Conservation (phyloP, 768 basidiomycete genomes). For the Tylopilus plumbeoviolaceoides region DNA sequence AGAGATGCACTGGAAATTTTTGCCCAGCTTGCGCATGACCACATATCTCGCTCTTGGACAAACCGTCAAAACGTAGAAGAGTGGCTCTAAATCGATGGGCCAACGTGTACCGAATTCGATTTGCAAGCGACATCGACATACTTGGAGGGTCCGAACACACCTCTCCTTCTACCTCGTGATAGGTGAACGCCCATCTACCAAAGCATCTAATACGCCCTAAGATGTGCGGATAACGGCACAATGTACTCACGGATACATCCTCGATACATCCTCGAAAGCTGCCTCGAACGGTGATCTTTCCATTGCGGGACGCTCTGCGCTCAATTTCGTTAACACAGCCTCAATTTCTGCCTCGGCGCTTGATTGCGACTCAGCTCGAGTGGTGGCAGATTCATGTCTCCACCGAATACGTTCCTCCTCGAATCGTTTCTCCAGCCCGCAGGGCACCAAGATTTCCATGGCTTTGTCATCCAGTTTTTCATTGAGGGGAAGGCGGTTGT, state of each 20-base stretch:
- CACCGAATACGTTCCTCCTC: constrained; percentile 19
- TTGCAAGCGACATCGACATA: not conserved
- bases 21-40: not conserved
- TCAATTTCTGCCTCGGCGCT: no score
- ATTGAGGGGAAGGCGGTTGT: constrained; percentile 23
- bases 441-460: constrained; percentile 23
- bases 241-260: constrained; percentile 23
- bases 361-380: not conserved
- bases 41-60: constrained; percentile 14
- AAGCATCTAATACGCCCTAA: constrained; percentile 3
- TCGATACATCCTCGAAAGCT: constrained; percentile 19
- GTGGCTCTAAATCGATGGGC: no score
- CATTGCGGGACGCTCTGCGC: no score
- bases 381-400: constrained; percentile 12
- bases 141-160: not conserved
- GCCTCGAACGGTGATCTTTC: constrained; percentile 18
- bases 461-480: constrained; percentile 25
- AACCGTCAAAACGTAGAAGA: not conserved
- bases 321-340: no score
- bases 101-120: no score
- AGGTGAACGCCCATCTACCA: constrained; percentile 13
- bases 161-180: not conserved
- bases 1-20: constrained; percentile 5
- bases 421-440: constrained; percentile 30
- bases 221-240: not conserved